Base-by-base conservation (phyloP, 305 asterid species). In the Fraxinus nigra region DNA sequence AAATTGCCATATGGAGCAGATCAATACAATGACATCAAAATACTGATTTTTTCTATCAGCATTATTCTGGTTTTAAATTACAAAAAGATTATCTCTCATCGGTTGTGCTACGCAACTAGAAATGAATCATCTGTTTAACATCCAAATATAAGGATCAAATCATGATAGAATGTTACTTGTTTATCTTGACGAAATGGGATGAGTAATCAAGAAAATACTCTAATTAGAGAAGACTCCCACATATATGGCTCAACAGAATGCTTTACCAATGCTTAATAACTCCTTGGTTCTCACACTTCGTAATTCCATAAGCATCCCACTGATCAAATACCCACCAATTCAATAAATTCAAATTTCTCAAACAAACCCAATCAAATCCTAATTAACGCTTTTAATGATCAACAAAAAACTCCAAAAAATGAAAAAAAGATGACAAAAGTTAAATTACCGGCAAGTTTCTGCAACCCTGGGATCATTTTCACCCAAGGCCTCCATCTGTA, bases 381-480 rank as follows among this genome's bases (percentile, higher is more conserved):
- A 5, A 16, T 70, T 10, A 70, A 70, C 1, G 16, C 3, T 30
- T 30, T 8, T 11, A 28, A 10, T 4, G 43, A 70, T 70, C 40
- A 70, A 11, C 38, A 48, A 48, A 48, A 48, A 48, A 48, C 59
- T 48, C 59, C 59, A 2, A 33, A n/a, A 9, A 54, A 35, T 4
- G 20, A 16, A 70, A n/a, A 32, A 80, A 30, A 40, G 18, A 1
- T 22, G 7, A 70, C 3, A 32, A 77, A 32, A n/a, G 18, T 30
- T 69, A 4, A 11, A 10, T 30, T 70, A 96, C 99, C 99, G 88
- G 95, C 98, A 97, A 80, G 99, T 97, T 90, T 95, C 98, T 7
- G 99, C 97, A 72, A 97, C 97, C 87, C 99, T 88, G 4, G 98
- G 98, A 91, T 97, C 99, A 77, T 90, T 89, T 54, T 95, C 98